These are phyloP conservation scores for Danielia reshetovae DNA, from an alignment of 805 yeast genomes.

Conservation along the genomic window DNA sequence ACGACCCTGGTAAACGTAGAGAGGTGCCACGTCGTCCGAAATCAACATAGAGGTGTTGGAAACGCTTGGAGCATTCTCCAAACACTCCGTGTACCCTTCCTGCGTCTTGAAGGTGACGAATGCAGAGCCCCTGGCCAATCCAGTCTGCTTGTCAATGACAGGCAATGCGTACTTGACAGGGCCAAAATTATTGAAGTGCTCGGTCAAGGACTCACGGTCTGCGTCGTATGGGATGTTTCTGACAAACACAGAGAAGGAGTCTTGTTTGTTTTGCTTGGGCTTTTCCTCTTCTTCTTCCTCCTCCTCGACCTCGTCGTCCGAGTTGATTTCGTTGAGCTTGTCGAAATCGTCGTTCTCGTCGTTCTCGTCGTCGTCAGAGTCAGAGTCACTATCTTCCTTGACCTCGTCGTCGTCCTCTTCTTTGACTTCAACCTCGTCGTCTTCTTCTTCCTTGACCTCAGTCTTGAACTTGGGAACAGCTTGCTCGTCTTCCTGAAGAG, in stretches of 20 bases:
- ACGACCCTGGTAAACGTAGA: slow-evolving; percentile 90
- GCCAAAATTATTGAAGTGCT: slow-evolving; percentile 82
- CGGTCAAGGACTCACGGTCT: slow-evolving; percentile 68
- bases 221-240: slow-evolving; percentile 96
- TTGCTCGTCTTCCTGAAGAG: slow-evolving; percentile 33
- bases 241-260: slow-evolving; percentile 72
- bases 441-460: slow-evolving; percentile 30
- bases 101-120: slow-evolving; percentile 78
- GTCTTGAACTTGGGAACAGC: slow-evolving; percentile 13
- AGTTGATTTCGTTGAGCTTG: slow-evolving; percentile 11
- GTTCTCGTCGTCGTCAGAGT: slow-evolving; percentile 31
- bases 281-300: slow-evolving; percentile 21
- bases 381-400: slow-evolving; percentile 23
- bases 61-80: slow-evolving; percentile 73
- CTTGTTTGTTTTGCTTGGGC: slow-evolving; percentile 56
- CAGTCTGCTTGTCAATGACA: slow-evolving; percentile 80
- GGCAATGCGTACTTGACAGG: slow-evolving; percentile 90
- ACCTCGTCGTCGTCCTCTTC: slow-evolving; percentile 26
- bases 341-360: slow-evolving; percentile 28
- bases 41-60: slow-evolving; percentile 63
- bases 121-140: slow-evolving; percentile 89
- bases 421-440: slow-evolving; percentile 26
- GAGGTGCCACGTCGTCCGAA: slow-evolving; percentile 88
- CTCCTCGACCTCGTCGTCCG: slow-evolving; percentile 26
- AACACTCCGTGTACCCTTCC: slow-evolving; percentile 62